These are phyloP conservation scores for Malassezia cuniculi DNA, from an alignment of 1,284 basidiomycete species.

Conservation along the genomic window DNA sequence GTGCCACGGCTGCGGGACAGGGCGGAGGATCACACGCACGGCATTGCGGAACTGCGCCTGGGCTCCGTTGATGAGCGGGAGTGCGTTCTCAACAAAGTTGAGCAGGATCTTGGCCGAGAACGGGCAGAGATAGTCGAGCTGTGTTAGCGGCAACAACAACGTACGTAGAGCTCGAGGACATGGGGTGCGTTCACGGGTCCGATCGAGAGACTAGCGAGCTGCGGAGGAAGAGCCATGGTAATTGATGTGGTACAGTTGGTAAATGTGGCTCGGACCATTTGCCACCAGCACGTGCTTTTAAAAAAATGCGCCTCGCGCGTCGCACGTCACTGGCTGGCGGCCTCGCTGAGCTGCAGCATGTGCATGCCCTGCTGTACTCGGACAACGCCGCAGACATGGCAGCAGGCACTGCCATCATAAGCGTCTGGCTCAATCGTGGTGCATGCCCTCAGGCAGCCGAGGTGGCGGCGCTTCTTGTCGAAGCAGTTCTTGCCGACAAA, in stretches of 20 bases:
- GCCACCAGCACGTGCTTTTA: neutral
- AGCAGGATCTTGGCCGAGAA: conserved; percentile 50
- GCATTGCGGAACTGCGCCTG: conserved; percentile 54
- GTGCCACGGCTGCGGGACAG: conserved; percentile 59
- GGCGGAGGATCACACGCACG: conserved; percentile 64
- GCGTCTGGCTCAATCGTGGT: conserved; percentile 35
- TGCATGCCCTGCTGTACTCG: conserved; percentile 6
- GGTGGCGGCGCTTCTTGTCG: conserved; percentile 28
- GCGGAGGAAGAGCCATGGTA: conserved; percentile 68
- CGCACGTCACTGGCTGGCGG: conserved; percentile 10
- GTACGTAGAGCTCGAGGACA: conserved; percentile 64
- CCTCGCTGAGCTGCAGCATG: conserved; percentile 5
- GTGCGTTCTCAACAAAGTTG: conserved; percentile 45
- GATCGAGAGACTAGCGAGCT: conserved; percentile 60
- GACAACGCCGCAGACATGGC: conserved; percentile 3
- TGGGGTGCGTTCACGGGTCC: conserved; percentile 60
- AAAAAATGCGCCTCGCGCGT: conserved; percentile 9
- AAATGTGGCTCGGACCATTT: neutral
- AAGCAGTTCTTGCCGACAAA: conserved; percentile 23
- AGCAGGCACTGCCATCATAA: conserved; percentile 19
- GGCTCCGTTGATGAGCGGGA: conserved; percentile 37
- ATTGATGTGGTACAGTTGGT: neutral
- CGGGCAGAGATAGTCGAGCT: conserved; percentile 50
- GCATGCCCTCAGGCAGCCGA: conserved; percentile 40
- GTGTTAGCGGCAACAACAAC: conserved; percentile 1